A percentile compares a stretch with the other conserved stretches of the same genome.
These are phyloP conservation scores for Calonectria crousiana DNA, from an alignment of 2,329 filamentous ascomycete genomes.

Conservation along the genomic window DNA sequence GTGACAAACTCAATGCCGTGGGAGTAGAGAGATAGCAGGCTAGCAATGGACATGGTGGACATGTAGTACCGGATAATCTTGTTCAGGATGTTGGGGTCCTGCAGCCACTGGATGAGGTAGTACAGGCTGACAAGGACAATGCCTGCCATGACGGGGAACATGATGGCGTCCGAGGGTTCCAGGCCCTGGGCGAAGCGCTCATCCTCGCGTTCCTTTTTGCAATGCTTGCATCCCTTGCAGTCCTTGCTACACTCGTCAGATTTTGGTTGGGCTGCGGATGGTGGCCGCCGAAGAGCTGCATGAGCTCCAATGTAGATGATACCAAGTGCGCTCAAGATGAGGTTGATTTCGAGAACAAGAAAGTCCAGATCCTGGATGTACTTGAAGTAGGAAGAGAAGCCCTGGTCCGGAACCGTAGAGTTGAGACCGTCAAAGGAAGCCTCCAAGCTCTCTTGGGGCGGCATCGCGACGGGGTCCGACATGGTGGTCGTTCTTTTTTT, in stretches of 20 bases:
- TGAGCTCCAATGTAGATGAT: constrained; percentile 89
- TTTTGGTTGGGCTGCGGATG: constrained; percentile 76
- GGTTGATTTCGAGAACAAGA: constrained; percentile 59
- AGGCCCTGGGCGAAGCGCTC: constrained; percentile 65
- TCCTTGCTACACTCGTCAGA: background rate
- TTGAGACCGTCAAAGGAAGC: constrained; percentile 47
- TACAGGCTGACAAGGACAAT: constrained; percentile 81
- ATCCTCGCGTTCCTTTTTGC: constrained; percentile 61
- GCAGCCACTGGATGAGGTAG: constrained; percentile 88
- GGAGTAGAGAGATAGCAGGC: constrained; percentile 78
- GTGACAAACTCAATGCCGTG: constrained; percentile 75
- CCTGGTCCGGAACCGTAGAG: constrained; percentile 42
- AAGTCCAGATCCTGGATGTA: constrained; percentile 53
- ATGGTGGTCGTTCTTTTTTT: constrained; percentile 25
- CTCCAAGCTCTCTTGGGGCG: constrained; percentile 10
- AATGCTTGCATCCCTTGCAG: constrained; percentile 55
- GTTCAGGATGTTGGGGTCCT: constrained; percentile 85
- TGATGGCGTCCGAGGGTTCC: constrained; percentile 80
- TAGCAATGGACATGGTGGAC: constrained; percentile 81
- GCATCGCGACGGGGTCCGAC: constrained; percentile 41
- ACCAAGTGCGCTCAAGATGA: constrained; percentile 76
- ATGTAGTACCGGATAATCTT: constrained; percentile 88
- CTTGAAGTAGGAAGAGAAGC: constrained; percentile 43
- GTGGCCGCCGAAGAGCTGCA: constrained; percentile 85
- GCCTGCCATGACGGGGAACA: constrained; percentile 86